A percentile compares a stretch with the other conserved stretches of the same genome.
These are phyloP conservation scores for Backusella liffmaniae DNA, from an alignment of 192 early-diverging fungal species.

Conservation along the genomic window DNA sequence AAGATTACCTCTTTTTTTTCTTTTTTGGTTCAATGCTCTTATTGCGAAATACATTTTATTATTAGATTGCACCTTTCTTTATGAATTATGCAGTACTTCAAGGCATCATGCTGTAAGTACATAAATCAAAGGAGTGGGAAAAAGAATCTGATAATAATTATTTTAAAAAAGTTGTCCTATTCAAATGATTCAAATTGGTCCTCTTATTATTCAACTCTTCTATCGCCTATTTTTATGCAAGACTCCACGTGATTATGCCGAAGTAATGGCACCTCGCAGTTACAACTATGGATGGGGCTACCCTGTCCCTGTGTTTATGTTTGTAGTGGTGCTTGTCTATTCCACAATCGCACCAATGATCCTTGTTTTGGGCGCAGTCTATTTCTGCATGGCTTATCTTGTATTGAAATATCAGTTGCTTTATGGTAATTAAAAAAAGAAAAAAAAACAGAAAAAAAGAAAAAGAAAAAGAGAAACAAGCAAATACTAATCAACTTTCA, in stretches of 20 bases:
- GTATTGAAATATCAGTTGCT: slow-evolving; percentile 76
- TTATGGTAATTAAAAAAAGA: slow-evolving; percentile 46
- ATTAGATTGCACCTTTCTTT: slow-evolving; percentile 70
- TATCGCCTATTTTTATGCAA: slow-evolving; percentile 60
- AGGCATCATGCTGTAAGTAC: slow-evolving; percentile 57
- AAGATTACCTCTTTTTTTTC: neutral
- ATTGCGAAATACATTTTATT: slow-evolving; percentile 4
- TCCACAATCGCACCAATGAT: slow-evolving; percentile 76
- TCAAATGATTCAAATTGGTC: slow-evolving; percentile 66
- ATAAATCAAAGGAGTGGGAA: neutral
- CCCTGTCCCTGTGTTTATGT: slow-evolving; percentile 67
- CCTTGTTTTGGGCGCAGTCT: slow-evolving; percentile 65
- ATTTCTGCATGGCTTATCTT: slow-evolving; percentile 63
- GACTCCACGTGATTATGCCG: slow-evolving; percentile 79
- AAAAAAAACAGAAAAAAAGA: neutral
- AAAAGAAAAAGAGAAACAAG: too few relatives aligned
- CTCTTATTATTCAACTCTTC: slow-evolving; percentile 55
- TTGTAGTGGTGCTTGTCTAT: slow-evolving; percentile 74
- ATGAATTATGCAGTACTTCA: slow-evolving; percentile 72
- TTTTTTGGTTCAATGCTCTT: neutral
- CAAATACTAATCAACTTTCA: neutral
- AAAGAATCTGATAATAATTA: neutral
- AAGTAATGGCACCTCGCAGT: slow-evolving; percentile 66
- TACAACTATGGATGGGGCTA: slow-evolving; percentile 72
- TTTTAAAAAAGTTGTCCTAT: slow-evolving; percentile 51